Conservation (phyloP, 106 monocot genomes). For the Dendrobium chrysotoxum region DNA sequence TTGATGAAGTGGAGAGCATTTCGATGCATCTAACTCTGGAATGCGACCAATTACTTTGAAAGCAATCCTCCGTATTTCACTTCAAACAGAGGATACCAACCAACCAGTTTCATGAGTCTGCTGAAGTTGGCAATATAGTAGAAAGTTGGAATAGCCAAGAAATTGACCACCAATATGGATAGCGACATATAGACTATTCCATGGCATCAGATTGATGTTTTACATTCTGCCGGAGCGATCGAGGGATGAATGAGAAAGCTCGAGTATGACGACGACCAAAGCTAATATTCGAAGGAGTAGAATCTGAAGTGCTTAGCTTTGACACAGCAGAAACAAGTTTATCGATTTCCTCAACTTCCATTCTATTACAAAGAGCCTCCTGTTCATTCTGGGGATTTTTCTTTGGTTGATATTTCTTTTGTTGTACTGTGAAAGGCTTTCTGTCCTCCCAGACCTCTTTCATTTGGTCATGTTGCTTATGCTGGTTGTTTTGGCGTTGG, state of each 20-base stretch:
- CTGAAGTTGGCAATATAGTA: too few relatives aligned
- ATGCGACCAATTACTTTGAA: too few relatives aligned
- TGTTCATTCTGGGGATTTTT: background rate
- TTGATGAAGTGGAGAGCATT: too few relatives aligned
- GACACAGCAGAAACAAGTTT: constrained; percentile 73
- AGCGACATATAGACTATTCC: background rate
- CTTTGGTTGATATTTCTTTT: constrained; percentile 18
- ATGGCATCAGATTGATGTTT: constrained; percentile 26
- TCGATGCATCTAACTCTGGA: too few relatives aligned
- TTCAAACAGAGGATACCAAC: too few relatives aligned
- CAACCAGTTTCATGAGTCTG: too few relatives aligned
- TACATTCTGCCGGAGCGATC: constrained; percentile 43
- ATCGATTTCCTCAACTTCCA: constrained; percentile 60
- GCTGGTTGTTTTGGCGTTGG: constrained; percentile 47
- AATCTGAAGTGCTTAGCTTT: constrained; percentile 63
- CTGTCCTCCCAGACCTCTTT: constrained; percentile 10
- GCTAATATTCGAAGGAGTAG: constrained; percentile 47
- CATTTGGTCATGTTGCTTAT: constrained; percentile 11
- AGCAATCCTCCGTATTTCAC: too few relatives aligned
- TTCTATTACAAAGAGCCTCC: constrained; percentile 15
- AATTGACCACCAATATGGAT: background rate
- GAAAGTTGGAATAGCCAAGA: too few relatives aligned
- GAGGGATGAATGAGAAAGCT: constrained; percentile 63
- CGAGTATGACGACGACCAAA: constrained; percentile 64
- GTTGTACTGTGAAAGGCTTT: constrained; percentile 7